Base-by-base conservation (phyloP, 179 eudicot species). In the Patellifolia procumbens region DNA sequence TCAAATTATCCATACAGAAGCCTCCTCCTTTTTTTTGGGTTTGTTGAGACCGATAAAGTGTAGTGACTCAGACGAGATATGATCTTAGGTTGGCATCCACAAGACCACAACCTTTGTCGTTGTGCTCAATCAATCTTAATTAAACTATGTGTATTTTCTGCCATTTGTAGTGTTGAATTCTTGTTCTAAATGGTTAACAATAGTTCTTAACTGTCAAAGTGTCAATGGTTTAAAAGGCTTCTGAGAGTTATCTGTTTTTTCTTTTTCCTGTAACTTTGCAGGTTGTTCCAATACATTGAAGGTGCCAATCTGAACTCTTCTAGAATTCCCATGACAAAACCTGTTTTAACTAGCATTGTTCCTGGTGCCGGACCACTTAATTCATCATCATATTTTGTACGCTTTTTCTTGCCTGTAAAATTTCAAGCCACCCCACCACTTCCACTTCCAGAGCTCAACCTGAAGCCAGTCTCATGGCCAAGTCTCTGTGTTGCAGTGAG, bases 251-350 rank as follows among this genome's bases (percentile, higher is more conserved):
- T 32, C 37, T 52, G 24, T 11, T 17, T 51, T 63, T 1, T 29
- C n/a, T n/a, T n/a, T n/a, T n/a, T n/a, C n/a, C n/a, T n/a, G n/a
- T 29, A 45, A 20, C 17, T 62, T 22, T 7, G 35, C 90, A 93
- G 98, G 89, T 81, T 92, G 58, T 92, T 92, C 81, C 96, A 93
- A 72, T 93, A 73, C 81, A 92, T 86, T 28, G 75, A 93, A 87
- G 98, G 97, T 35, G 98, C 98, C 73, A 93, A 93, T 73, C 75
- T 93, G 76, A 93, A 93, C 87, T 78, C 1, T 53, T 88, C 98
- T 7, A 76, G 95, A 46, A 79, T 93, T 74, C 80, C 85, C 16
- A 89, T 92, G 96, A 92, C 96, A 10, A 82, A 77, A 26, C 97
- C 97, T 0, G 89, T 92, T 55, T 53, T 93, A 55, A 93, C 98